Conservation (phyloP, 148 eudicot species). For the Camellia lanceoleosa region DNA sequence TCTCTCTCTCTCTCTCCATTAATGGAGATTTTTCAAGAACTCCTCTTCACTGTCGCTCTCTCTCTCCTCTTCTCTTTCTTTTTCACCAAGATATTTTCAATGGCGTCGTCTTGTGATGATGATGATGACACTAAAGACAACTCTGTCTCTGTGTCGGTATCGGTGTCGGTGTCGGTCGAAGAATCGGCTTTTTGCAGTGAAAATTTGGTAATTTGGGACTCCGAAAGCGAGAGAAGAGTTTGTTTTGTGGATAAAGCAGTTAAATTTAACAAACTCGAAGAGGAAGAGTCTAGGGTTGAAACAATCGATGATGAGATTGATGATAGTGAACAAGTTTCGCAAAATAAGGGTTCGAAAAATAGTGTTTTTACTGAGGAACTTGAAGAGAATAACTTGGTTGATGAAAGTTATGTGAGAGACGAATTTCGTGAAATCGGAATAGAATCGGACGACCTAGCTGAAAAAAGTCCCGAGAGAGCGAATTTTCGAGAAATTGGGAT, state of each 20-base stretch:
- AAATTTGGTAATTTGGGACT: constrained; percentile 3
- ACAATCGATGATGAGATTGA: neutral
- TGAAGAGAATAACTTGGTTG: constrained; percentile 6
- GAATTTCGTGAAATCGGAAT: neutral
- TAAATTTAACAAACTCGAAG: neutral
- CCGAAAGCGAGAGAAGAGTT: neutral
- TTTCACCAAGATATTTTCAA: constrained; percentile 12
- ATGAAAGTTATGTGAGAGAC: constrained; percentile 11
- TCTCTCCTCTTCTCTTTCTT: constrained; percentile 6
- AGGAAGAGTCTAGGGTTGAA: neutral
- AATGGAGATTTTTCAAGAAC: constrained; percentile 15
- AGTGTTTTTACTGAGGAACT: constrained; percentile 1
- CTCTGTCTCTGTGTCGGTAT: constrained; percentile 7
- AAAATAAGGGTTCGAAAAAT: neutral
- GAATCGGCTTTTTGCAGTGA: constrained; percentile 3
- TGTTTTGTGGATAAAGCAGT: constrained; percentile 10
- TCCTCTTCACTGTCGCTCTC: constrained; percentile 7
- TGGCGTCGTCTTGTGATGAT: neutral
- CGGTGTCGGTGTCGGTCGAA: constrained; percentile 3
- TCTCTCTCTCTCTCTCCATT: no score
- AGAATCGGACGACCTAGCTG: neutral
- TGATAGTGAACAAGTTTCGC: neutral
- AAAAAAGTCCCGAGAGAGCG: neutral
- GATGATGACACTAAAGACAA: neutral
- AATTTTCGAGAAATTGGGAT: constrained; percentile 7